phyloP scores from a whole-genome alignment of 768 basidiomycete genomes.

The Boletus subparvulus region DNA sequence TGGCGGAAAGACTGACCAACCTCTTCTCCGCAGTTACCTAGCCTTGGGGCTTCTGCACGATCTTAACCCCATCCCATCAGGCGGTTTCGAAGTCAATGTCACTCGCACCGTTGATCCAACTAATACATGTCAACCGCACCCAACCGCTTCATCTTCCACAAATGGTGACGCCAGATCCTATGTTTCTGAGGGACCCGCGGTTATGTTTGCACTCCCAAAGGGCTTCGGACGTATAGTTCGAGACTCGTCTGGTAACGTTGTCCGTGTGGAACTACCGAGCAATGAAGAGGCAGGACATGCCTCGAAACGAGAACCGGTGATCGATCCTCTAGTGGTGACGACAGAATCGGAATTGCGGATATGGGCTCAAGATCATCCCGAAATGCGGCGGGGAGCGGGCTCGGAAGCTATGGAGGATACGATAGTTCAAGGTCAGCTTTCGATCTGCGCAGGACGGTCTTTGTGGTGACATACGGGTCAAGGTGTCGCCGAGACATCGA shows the following conservation, averaged over 20 bases:
- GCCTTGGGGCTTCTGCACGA: constrained; percentile 71
- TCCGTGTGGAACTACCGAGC: constrained; percentile 64
- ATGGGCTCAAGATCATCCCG: constrained; percentile 17
- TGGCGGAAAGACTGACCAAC: not conserved
- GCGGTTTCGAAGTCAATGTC: constrained; percentile 57
- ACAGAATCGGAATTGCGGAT: constrained; percentile 16
- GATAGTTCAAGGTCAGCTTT: constrained; percentile 36
- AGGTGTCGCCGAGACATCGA: not conserved
- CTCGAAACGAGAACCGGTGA: constrained; percentile 32
- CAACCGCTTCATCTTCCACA: not conserved
- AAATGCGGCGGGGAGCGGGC: not conserved
- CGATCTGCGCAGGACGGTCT: not conserved
- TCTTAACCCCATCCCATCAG: constrained; percentile 65
- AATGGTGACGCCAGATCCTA: not conserved
- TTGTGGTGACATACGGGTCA: not conserved
- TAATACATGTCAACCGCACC: not conserved
- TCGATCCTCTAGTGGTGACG: constrained; percentile 37
- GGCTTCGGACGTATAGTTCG: constrained; percentile 82
- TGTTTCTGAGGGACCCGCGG: constrained; percentile 14
- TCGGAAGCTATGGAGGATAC: not conserved
- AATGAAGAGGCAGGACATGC: constrained; percentile 39
- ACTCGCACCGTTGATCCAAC: not conserved
- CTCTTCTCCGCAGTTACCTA: constrained; percentile 55
- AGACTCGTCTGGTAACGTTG: constrained; percentile 73
- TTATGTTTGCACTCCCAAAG: constrained; percentile 42